A percentile compares a stretch with the other conserved stretches of the same genome.
Conservation (phyloP, 2,329 filamentous ascomycete species). For the Ophiostoma sp. region DNA sequence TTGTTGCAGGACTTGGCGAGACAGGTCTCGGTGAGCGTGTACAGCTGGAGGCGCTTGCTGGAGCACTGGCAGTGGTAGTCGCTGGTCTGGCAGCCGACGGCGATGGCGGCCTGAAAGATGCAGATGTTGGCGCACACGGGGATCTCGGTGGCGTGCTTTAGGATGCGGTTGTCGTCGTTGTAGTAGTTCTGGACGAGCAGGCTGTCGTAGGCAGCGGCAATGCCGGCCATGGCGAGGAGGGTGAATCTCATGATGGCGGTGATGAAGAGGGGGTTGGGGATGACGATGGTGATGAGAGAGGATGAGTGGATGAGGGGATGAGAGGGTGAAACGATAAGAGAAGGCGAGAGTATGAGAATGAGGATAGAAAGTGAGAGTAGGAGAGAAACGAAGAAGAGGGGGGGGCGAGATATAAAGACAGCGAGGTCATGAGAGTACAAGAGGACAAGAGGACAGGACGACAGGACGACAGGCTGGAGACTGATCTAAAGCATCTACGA, state of each 20-base stretch:
- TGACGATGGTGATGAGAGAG: background rate
- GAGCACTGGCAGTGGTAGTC: constrained; percentile 27
- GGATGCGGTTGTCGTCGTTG: constrained; percentile 31
- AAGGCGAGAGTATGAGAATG: background rate
- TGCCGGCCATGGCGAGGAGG: constrained; percentile 6
- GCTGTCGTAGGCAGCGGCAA: constrained; percentile 12
- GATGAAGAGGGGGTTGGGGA: background rate
- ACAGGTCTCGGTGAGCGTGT: constrained; percentile 21
- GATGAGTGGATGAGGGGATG: background rate
- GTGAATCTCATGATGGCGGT: background rate
- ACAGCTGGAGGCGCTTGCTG: constrained; percentile 18
- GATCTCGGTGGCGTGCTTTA: constrained; percentile 39
- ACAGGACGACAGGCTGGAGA: background rate
- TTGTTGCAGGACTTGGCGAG: constrained; percentile 23
- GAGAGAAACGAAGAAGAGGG: background rate
- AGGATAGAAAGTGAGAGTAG: background rate
- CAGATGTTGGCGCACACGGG: constrained; percentile 26
- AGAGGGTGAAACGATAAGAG: background rate
- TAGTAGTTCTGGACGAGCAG: constrained; percentile 18
- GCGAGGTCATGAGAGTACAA: background rate
- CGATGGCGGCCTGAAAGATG: constrained; percentile 23
- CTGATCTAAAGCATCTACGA: background rate
- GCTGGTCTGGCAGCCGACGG: constrained; percentile 23
- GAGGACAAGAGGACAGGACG: background rate
- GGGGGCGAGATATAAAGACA: background rate